Evolutionary conservation across 257 asterid species (phyloP), one percentile per base, ranked within the genome.

Genomic region (Coffea eugenioides): DNA sequence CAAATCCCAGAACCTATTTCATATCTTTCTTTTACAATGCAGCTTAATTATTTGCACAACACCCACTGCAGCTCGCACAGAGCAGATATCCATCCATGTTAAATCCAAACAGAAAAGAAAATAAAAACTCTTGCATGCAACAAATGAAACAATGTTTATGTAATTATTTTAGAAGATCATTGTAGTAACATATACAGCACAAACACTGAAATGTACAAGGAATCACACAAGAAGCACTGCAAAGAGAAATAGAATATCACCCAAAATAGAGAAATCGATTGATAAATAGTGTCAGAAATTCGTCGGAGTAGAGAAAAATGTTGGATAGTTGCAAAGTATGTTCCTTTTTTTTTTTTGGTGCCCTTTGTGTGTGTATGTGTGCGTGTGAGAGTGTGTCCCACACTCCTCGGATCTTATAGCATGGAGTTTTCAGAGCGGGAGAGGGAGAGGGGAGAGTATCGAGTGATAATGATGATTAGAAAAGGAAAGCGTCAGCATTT

Each of bases 371-470:
- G 48, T 45, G 48, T 8, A 45, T 4, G 48, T 8, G 0, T n/a
- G 45, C 34, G 79, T n/a, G 54, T 36, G 69, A 12, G 54, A 48
- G 43, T 27, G 36, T 52, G 52, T 78, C 45, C 71, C 82, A 21
- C 70, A 71, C 71, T 79, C 77, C 77, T 79, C 62, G 77, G 82
- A 70, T 79, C 82, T 79, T 79, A 57, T 71, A 45, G 34, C 16
- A 76, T 64, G 82, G 71, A 2, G 43, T 39, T 2, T 3, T 39
- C 5, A 39, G 3, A 39, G 43, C 43, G 4, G 43, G 43, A 39
- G 43, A 39, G 4, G 43, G 43, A 39, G 43, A 39, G 43, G 3
- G 43, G 43, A 39, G 43, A 4, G 43, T 39, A 39, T 4, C 43
- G 5, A 39, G 4, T 2, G 43, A 39, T 39, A 39, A 9, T 13